phyloP scores from a whole-genome alignment of 2,329 filamentous ascomycete genomes.

The Colletotrichum coccodes region DNA sequence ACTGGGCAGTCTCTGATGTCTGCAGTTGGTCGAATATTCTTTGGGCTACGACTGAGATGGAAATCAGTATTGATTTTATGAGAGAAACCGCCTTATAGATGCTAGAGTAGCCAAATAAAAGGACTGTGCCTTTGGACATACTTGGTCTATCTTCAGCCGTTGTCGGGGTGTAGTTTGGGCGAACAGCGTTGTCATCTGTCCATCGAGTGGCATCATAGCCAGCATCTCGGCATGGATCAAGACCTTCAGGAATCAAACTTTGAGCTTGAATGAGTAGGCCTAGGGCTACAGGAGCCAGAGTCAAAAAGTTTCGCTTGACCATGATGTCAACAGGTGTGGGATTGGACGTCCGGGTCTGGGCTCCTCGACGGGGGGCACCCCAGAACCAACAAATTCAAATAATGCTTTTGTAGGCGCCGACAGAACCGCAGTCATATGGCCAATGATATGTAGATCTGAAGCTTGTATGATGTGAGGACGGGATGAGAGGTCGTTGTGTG shows the following conservation, averaged over 20 bases:
- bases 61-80: neutral
- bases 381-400: neutral
- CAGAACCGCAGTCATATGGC: neutral
- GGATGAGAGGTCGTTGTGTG: neutral
- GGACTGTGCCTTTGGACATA: neutral
- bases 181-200: neutral
- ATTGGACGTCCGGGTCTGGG: too few relatives aligned
- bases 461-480: fast-evolving
- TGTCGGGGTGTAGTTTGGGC: neutral
- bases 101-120: too few relatives aligned
- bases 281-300: neutral
- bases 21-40: neutral
- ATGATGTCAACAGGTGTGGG: neutral
- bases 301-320: neutral
- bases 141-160: neutral
- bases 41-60: neutral
- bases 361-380: neutral
- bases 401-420: too few relatives aligned
- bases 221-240: neutral
- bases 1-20: neutral
- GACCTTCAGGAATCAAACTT: neutral
- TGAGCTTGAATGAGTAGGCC: neutral
- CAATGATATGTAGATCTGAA: too few relatives aligned
- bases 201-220: neutral
- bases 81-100: too few relatives aligned